Percentiles rank a stretch among this genome's conserved stretches.
Evolutionary conservation across 208 protist genomes (phyloP).

Genomic region (Zelonia costaricensis): DNA sequence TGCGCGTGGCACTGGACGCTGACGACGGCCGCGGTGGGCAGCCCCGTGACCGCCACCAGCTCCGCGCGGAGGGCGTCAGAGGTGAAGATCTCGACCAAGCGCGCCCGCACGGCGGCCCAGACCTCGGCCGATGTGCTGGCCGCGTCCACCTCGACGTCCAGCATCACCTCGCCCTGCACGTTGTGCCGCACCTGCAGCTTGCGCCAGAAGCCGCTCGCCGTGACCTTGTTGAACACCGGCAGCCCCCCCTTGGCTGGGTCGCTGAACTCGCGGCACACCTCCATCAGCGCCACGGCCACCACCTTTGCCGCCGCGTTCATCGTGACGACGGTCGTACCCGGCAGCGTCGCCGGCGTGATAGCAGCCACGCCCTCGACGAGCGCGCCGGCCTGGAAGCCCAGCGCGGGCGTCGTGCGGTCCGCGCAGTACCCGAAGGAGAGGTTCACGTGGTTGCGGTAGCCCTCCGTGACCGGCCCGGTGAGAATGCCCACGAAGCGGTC

Average conservation of each 20-base stretch:
- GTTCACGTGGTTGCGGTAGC: slow-evolving; percentile 94
- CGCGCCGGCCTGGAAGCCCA: slow-evolving; percentile 74
- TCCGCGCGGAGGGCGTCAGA: slow-evolving; percentile 16
- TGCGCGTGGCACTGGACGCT: slow-evolving; percentile 82
- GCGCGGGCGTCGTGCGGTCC: slow-evolving; percentile 37
- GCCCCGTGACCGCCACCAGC: slow-evolving; percentile 26
- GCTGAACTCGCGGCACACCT: slow-evolving; percentile 35
- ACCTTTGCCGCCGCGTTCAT: slow-evolving; percentile 63
- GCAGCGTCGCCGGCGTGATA: slow-evolving; percentile 58
- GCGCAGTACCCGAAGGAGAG: slow-evolving; percentile 82
- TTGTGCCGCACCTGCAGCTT: slow-evolving; percentile 90
- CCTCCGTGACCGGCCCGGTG: slow-evolving; percentile 57
- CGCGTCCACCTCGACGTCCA: slow-evolving; percentile 72
- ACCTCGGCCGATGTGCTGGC: slow-evolving; percentile 33
- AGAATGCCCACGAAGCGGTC: slow-evolving; percentile 69
- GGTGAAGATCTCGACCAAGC: slow-evolving; percentile 39
- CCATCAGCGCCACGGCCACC: slow-evolving; percentile 53
- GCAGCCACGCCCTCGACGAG: slow-evolving; percentile 71
- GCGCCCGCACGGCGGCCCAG: slow-evolving; percentile 35
- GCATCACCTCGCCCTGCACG: slow-evolving; percentile 80
- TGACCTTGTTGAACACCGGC: slow-evolving; percentile 78
- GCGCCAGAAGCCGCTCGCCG: slow-evolving; percentile 89
- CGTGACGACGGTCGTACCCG: slow-evolving; percentile 48
- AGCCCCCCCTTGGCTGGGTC: slow-evolving; percentile 35
- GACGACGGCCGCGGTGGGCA: slow-evolving; percentile 45